Evolutionary conservation across 176 grass and related monocot genomes (phyloP).

Genomic region (Sorghum bicolor): Sorghum_bicolor_NCBIv3 NC_012875.2:45912001-45912500

Average conservation of each 20-base stretch:
- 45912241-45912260: neutral
- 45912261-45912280: neutral
- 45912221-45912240: neutral
- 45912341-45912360: neutral
- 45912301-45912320: conserved; percentile 1
- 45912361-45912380: conserved; percentile 55
- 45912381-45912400: conserved; percentile 99
- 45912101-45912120: neutral
- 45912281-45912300: neutral
- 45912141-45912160: neutral
- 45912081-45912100: neutral
- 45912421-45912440: conserved; percentile 85
- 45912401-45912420: conserved; percentile 99
- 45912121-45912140: neutral
- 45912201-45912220: neutral
- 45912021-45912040: too few species aligned
- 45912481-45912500: conserved; percentile 85
- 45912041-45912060: neutral
- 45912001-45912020: too few species aligned
- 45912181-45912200: neutral
- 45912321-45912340: neutral
- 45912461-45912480: conserved; percentile 96
- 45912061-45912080: conserved; percentile 12
- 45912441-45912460: conserved; percentile 99
- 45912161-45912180: conserved; percentile 10